Percentiles rank a stretch among this genome's conserved stretches.
Conservation (phyloP, 2,329 filamentous ascomycete species). For the Blastomyces silverae region DNA sequence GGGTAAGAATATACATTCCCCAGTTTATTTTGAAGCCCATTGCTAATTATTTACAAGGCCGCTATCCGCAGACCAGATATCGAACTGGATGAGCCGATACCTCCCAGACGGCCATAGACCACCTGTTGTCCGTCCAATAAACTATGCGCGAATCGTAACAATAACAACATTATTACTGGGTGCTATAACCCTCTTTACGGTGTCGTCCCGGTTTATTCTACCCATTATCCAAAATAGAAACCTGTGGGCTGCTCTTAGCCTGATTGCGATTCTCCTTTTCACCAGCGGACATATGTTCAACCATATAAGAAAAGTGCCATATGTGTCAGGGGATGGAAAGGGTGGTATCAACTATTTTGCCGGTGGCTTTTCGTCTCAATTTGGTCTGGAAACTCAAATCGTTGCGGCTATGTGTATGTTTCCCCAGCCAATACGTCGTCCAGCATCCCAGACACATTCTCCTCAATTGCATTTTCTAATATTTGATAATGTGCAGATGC, state of each 20-base stretch:
- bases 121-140: slow-evolving; percentile 71
- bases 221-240: slow-evolving; percentile 85
- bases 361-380: slow-evolving; percentile 85
- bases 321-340: slow-evolving; percentile 74
- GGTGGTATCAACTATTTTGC: slow-evolving; percentile 90
- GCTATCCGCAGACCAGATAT: slow-evolving; percentile 68
- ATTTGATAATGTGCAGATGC: slow-evolving; percentile 50
- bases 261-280: slow-evolving; percentile 86
- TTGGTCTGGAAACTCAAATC: slow-evolving; percentile 91
- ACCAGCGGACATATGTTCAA: slow-evolving; percentile 99
- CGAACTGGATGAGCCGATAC: slow-evolving; percentile 70
- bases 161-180: slow-evolving; percentile 64
- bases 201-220: slow-evolving; percentile 69
- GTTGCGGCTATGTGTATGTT: slow-evolving; percentile 84
- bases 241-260: slow-evolving; percentile 81
- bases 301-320: slow-evolving; percentile 92
- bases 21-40: slow-evolving; percentile 15
- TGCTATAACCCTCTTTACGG: slow-evolving; percentile 58
- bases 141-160: slow-evolving; percentile 70
- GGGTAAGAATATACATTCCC: slow-evolving; percentile 52
- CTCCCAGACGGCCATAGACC: slow-evolving; percentile 74
- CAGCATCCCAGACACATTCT: slow-evolving; percentile 3
- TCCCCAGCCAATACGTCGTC: not conserved
- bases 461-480: slow-evolving; percentile 23
- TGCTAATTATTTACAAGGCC: slow-evolving; percentile 46